Percentiles rank a stretch among this genome's conserved stretches.
Evolutionary conservation across 2,329 filamentous ascomycete species (phyloP).

Genomic region (Leptographium lundbergii): DNA sequence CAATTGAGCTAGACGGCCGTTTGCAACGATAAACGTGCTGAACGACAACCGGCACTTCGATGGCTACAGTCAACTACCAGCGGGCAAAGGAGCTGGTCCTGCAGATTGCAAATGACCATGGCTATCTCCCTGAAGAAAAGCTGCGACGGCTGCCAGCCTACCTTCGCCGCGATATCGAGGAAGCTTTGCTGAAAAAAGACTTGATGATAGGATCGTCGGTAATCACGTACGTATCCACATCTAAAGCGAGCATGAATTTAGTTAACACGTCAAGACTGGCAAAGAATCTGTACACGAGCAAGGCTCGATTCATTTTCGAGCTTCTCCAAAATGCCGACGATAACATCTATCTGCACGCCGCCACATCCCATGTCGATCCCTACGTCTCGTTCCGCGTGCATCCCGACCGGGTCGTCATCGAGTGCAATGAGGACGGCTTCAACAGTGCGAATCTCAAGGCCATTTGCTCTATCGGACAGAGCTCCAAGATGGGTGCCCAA

Average conservation of each 20-base stretch:
- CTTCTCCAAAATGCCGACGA: slow-evolving; percentile 43
- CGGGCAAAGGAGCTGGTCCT: slow-evolving; percentile 8
- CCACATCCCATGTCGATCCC: slow-evolving; percentile 13
- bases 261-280: slow-evolving; percentile 21
- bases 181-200: slow-evolving; percentile 11
- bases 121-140: slow-evolving; percentile 11
- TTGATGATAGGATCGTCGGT: slow-evolving; percentile 12
- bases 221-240: slow-evolving; percentile 12
- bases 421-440: slow-evolving; percentile 40
- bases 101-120: slow-evolving; percentile 12
- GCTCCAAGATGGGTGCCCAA: slow-evolving; percentile 28
- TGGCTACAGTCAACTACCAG: not conserved
- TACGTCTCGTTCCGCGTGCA: slow-evolving; percentile 23
- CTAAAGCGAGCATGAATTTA: not conserved
- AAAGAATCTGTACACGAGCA: slow-evolving; percentile 27
- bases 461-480: slow-evolving; percentile 31
- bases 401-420: slow-evolving; percentile 25
- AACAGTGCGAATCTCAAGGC: slow-evolving; percentile 26
- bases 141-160: slow-evolving; percentile 5
- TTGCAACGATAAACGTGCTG: not conserved
- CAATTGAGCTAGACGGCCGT: not conserved
- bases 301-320: slow-evolving; percentile 37
- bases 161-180: slow-evolving; percentile 7
- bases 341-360: slow-evolving; percentile 24
- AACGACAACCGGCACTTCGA: not conserved